These are phyloP conservation scores for Phragmites australis DNA, from an alignment of 176 grass and related monocot species.

Conservation along the genomic window DNA sequence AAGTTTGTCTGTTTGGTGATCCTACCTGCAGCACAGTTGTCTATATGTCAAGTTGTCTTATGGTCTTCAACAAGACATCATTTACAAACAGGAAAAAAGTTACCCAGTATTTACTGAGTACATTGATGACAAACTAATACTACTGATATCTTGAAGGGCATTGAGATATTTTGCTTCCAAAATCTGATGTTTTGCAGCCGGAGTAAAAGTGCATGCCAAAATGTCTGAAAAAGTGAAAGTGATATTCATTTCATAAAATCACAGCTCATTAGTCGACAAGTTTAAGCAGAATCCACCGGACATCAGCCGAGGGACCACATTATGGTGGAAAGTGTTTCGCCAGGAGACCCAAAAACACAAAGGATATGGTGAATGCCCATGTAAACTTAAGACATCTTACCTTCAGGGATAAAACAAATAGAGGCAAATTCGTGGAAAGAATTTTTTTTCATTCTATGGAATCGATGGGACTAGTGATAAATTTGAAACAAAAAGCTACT, in stretches of 20 bases:
- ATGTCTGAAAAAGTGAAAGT: not conserved
- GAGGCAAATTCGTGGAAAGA: not conserved
- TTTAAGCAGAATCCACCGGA: not conserved
- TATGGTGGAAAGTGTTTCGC: not conserved
- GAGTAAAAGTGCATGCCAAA: not conserved
- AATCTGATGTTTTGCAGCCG: not conserved
- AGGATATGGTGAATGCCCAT: not conserved
- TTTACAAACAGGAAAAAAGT: not conserved
- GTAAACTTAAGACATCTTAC: not conserved
- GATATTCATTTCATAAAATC: not conserved
- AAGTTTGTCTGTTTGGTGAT: constrained; percentile 24
- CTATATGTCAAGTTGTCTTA: too few species aligned
- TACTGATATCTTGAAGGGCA: not conserved
- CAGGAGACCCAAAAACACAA: not conserved
- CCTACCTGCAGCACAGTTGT: constrained; percentile 1
- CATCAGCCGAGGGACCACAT: not conserved
- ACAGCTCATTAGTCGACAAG: not conserved
- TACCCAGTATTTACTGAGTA: not conserved
- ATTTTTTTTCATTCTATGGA: not conserved
- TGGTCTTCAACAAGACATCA: not conserved
- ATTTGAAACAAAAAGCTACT: not conserved
- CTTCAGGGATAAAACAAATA: not conserved
- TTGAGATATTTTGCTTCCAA: constrained; percentile 6
- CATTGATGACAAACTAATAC: not conserved
- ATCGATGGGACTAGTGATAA: not conserved